A percentile compares a stretch with the other conserved stretches of the same genome.
These are phyloP conservation scores for Logfia minima DNA, from an alignment of 129 eudicot genomes.

Conservation along the genomic window DNA sequence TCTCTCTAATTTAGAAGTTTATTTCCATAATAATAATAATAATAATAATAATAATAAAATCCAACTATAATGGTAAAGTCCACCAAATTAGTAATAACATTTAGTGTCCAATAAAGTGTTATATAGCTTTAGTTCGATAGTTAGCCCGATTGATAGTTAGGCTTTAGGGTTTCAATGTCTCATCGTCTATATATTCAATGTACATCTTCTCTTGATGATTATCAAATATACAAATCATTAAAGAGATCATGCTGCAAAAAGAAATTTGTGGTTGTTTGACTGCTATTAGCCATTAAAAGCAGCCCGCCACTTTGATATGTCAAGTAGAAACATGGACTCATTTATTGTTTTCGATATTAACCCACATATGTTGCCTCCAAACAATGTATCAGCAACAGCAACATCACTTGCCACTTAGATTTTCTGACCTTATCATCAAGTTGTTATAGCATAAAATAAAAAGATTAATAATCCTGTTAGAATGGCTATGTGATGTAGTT, in stretches of 20 bases:
- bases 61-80: too few species aligned
- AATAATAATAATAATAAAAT: too few species aligned
- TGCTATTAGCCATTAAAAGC: conserved; percentile 85
- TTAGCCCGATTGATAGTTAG: too few species aligned
- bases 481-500: conserved; percentile 7
- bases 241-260: conserved; percentile 89
- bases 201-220: too few species aligned
- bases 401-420: conserved; percentile 41
- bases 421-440: conserved; percentile 39
- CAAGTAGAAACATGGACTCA: conserved; percentile 80
- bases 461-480: conserved; percentile 66
- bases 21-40: too few species aligned
- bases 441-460: conserved; percentile 48
- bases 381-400: conserved; percentile 54
- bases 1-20: too few species aligned
- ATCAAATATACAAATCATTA: too few species aligned
- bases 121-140: too few species aligned
- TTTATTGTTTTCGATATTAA: conserved; percentile 87
- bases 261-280: conserved; percentile 72
- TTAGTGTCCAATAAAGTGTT: too few species aligned
- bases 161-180: too few species aligned
- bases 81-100: too few species aligned
- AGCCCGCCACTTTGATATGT: conserved; percentile 71
- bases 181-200: too few species aligned
- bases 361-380: conserved; percentile 78